A percentile compares a stretch with the other conserved stretches of the same genome.
These are phyloP conservation scores for Coprinopsis cinerea DNA, from an alignment of 768 basidiomycete species.

Conservation along the genomic window DNA sequence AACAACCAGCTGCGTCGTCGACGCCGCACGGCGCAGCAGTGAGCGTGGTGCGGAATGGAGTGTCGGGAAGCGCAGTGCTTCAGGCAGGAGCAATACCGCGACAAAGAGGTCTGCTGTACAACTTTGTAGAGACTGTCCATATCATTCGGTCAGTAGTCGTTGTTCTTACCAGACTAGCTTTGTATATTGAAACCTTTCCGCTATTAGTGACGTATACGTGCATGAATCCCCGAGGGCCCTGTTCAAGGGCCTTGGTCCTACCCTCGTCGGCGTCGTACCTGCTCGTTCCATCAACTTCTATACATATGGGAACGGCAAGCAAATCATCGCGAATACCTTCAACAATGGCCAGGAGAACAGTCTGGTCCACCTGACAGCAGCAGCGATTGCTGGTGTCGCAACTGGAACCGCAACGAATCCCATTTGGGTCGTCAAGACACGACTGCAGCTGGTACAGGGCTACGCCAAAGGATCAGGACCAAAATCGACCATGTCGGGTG, in stretches of 20 bases:
- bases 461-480: constrained; percentile 14
- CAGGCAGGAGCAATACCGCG: constrained; percentile 8
- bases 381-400: constrained; percentile 77
- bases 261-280: constrained; percentile 90
- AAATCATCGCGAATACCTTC: constrained; percentile 76
- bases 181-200: not conserved
- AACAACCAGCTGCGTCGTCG: constrained; percentile 25
- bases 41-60: constrained; percentile 26
- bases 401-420: constrained; percentile 95
- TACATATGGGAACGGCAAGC: constrained; percentile 96
- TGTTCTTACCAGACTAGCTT: not conserved
- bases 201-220: constrained; percentile 74
- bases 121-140: constrained; percentile 92
- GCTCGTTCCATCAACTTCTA: constrained; percentile 98
- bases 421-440: constrained; percentile 99
- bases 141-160: constrained; percentile 63
- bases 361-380: constrained; percentile 80
- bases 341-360: constrained; percentile 79
- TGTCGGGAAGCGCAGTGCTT: constrained; percentile 9
- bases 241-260: constrained; percentile 93
- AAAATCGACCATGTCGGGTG: constrained; percentile 15
- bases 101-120: constrained; percentile 59
- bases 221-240: constrained; percentile 85
- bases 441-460: constrained; percentile 62
- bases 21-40: constrained; percentile 21